These are phyloP conservation scores for Huntiella decipiens DNA, from an alignment of 2,329 filamentous ascomycete genomes.

Conservation along the genomic window DNA sequence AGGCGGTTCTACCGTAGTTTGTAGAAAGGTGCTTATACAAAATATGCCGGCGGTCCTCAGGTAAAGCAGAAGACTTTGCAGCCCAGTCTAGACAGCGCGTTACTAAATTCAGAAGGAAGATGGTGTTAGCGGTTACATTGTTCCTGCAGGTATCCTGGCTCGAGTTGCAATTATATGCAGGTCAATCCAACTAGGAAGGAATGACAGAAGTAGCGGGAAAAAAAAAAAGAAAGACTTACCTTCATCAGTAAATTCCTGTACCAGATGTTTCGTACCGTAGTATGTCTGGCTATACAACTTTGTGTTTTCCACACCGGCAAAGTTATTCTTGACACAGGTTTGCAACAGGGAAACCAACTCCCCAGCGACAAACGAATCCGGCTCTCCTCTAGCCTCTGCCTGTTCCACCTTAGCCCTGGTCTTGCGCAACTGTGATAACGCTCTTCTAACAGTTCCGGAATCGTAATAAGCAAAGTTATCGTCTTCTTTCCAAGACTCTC, in stretches of 20 bases:
- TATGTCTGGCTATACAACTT: constrained; percentile 95
- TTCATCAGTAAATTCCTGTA: constrained; percentile 81
- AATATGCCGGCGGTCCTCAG: constrained; percentile 15
- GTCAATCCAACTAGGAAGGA: constrained; percentile 7
- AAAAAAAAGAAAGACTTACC: constrained; percentile 23
- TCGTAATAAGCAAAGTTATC: constrained; percentile 78
- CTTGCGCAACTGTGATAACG: constrained; percentile 55
- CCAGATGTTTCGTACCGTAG: constrained; percentile 86
- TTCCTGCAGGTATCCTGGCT: background rate
- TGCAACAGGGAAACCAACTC: constrained; percentile 64
- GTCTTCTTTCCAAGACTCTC: constrained; percentile 59
- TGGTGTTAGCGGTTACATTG: background rate
- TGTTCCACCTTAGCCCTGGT: constrained; percentile 40
- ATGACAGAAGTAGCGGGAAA: background rate
- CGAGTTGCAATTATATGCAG: background rate
- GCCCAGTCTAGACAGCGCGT: constrained; percentile 11
- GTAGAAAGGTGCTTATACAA: constrained; percentile 78
- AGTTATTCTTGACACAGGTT: constrained; percentile 93
- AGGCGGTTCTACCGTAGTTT: constrained; percentile 79
- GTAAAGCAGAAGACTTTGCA: constrained; percentile 5
- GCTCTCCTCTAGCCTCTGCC: constrained; percentile 20
- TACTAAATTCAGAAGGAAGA: constrained; percentile 3
- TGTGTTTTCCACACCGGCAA: constrained; percentile 84
- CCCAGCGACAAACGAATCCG: constrained; percentile 20
- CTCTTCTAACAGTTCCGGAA: constrained; percentile 58